Percentiles rank a stretch among this genome's conserved stretches.
Evolutionary conservation across 495 filamentous ascomycete species (phyloP).

Genomic region (Neurospora terricola): DNA sequence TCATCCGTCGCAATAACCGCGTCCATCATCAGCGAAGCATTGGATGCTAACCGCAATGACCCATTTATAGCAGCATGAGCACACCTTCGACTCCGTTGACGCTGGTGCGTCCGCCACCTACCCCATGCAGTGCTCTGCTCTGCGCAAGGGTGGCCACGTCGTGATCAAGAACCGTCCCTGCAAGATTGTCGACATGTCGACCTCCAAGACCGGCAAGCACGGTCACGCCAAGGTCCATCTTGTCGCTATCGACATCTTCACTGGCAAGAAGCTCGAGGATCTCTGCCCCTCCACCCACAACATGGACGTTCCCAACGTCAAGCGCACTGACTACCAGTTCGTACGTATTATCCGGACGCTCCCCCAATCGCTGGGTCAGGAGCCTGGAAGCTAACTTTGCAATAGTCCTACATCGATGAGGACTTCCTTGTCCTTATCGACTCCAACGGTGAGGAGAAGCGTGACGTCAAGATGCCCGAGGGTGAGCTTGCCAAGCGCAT

Average conservation of each 20-base stretch:
- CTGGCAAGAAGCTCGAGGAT: conserved; percentile 98
- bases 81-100: conserved; percentile 81
- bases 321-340: conserved; percentile 82
- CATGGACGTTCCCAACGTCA: conserved; percentile 97
- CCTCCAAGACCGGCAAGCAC: conserved; percentile 99
- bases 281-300: conserved; percentile 99
- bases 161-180: conserved; percentile 96
- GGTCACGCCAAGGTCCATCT: conserved; percentile 99
- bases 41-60: conserved; percentile 5
- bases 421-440: conserved; percentile 83
- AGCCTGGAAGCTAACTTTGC: not conserved
- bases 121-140: conserved; percentile 98
- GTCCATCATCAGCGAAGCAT: not conserved
- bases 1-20: not conserved
- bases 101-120: conserved; percentile 88
- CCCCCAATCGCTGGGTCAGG: not conserved
- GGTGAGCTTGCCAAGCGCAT: conserved; percentile 80
- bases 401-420: conserved; percentile 63
- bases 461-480: conserved; percentile 90
- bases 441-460: conserved; percentile 73
- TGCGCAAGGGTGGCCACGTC: conserved; percentile 97
- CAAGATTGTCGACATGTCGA: conserved; percentile 99
- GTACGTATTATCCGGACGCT: conserved; percentile 43
- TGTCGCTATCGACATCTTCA: conserved; percentile 97
- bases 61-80: conserved; percentile 55